Percentiles rank a stretch among this genome's conserved stretches.
phyloP scores from a whole-genome alignment of 331 rosid species.

The Phaseolus coccineus region DNA sequence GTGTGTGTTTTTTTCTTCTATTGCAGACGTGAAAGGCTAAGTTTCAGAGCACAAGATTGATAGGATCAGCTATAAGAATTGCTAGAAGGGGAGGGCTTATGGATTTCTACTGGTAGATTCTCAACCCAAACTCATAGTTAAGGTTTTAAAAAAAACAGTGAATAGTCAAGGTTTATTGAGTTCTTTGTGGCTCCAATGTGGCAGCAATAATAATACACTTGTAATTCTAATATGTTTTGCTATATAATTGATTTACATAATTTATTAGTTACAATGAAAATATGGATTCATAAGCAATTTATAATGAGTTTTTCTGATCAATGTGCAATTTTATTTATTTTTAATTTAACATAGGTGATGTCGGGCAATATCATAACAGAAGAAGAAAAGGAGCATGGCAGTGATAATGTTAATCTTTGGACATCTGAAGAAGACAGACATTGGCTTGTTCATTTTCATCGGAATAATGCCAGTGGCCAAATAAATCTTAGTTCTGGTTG shows the following conservation, averaged over 20 bases:
- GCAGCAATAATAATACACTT: too few species aligned
- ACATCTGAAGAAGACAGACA: background rate
- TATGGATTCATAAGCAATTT: too few species aligned
- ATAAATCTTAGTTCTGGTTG: background rate
- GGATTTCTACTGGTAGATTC: constrained; percentile 82
- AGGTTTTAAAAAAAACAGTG: too few species aligned
- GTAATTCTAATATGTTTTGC: too few species aligned
- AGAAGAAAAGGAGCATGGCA: background rate
- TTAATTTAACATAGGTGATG: background rate
- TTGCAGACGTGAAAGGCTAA: constrained; percentile 84
- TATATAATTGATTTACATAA: too few species aligned
- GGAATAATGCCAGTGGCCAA: background rate
- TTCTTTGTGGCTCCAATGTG: too few species aligned
- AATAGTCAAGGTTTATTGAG: too few species aligned
- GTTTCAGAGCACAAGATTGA: constrained; percentile 73
- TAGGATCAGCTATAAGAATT: constrained; percentile 70
- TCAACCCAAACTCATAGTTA: background rate
- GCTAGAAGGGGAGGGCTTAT: constrained; percentile 74
- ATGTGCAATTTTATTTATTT: too few species aligned
- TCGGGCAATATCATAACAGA: background rate
- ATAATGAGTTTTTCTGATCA: too few species aligned
- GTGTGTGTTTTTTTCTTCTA: background rate
- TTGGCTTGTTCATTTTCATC: background rate
- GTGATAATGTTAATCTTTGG: background rate
- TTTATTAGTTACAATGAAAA: too few species aligned